phyloP scores from a whole-genome alignment of 148 eudicot genomes.

The Talinum fruticosum region DNA sequence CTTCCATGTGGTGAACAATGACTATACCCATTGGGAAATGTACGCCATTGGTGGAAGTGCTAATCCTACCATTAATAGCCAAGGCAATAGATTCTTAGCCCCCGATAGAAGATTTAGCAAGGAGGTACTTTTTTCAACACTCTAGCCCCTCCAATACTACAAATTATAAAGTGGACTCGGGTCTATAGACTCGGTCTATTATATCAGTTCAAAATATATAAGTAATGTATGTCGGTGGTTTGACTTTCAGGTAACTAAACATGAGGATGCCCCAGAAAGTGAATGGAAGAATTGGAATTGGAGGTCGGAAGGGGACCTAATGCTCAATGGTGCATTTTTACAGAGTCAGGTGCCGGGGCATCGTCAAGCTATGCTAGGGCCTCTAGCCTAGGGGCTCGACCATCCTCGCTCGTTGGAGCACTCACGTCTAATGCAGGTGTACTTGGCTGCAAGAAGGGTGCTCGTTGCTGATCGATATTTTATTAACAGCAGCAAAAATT shows the following conservation, averaged over 20 bases:
- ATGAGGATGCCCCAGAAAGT: slow-evolving; percentile 46
- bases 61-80: slow-evolving; percentile 19
- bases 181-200: too few relatives aligned
- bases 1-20: slow-evolving; percentile 71
- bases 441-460: slow-evolving; percentile 41
- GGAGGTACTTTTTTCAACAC: slow-evolving; percentile 33
- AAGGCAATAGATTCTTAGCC: slow-evolving; percentile 12
- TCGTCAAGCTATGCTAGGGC: slow-evolving; percentile 48
- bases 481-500: neutral
- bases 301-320: slow-evolving; percentile 59
- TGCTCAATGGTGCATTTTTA: slow-evolving; percentile 63
- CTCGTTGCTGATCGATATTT: slow-evolving; percentile 29
- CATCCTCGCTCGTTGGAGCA: slow-evolving; percentile 39
- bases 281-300: slow-evolving; percentile 48
- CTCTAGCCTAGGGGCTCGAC: slow-evolving; percentile 47
- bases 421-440: slow-evolving; percentile 42
- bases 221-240: neutral
- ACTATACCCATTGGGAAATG: slow-evolving; percentile 24
- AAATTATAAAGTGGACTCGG: too few relatives aligned
- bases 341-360: slow-evolving; percentile 43
- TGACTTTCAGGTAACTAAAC: slow-evolving; percentile 51
- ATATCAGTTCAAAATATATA: too few relatives aligned
- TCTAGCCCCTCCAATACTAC: too few relatives aligned
- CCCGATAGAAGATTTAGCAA: slow-evolving; percentile 46
- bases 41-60: slow-evolving; percentile 21